Evolutionary conservation across 2,329 filamentous ascomycete genomes (phyloP).

Genomic region (Aspergillus sergii): DNA sequence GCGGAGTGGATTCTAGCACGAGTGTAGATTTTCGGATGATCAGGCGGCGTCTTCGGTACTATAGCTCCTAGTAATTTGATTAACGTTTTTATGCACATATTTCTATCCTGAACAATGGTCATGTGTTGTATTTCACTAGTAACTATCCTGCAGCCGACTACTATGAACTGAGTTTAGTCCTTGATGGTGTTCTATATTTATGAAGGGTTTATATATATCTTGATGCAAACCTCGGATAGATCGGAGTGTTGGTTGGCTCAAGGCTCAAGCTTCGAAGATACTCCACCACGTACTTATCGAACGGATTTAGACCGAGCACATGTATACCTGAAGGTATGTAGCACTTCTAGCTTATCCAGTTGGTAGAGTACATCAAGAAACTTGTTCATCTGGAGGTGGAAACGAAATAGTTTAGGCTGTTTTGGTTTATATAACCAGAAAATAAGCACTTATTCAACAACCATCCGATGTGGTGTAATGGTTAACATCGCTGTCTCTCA

Average conservation of each 20-base stretch:
- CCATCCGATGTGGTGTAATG: constrained; percentile 5
- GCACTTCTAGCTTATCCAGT: neutral
- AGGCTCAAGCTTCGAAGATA: neutral
- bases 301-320: neutral
- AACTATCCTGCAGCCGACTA: rapidly evolving
- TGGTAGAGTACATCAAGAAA: neutral
- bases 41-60: neutral
- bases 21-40: neutral
- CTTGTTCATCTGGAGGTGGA: neutral
- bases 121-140: neutral
- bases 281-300: neutral
- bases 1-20: neutral
- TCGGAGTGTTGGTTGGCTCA: neutral
- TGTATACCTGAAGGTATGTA: neutral
- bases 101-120: neutral
- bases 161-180: too few relatives aligned
- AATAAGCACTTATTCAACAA: neutral
- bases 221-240: neutral
- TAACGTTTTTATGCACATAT: neutral
- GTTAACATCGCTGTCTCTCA: constrained; percentile 6
- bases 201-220: neutral
- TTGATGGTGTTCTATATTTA: neutral
- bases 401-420: too few relatives aligned
- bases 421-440: neutral
- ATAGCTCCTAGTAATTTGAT: neutral